Evolutionary conservation across 108 stramenopile species (phyloP).

Genomic region (Fragilaria crotonensis): DNA sequence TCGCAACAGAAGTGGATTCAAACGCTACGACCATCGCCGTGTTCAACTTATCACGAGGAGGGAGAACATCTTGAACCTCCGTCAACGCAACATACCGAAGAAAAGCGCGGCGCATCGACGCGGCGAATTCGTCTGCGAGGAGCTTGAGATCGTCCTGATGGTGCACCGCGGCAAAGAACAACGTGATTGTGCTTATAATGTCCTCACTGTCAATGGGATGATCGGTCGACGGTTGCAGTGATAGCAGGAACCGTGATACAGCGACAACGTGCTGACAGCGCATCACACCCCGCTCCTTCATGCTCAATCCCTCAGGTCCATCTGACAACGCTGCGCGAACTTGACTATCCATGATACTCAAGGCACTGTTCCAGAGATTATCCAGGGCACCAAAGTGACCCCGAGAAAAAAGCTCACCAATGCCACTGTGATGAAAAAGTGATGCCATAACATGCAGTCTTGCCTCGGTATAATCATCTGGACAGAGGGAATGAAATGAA

Average conservation of each 20-base stretch:
- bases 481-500: constrained; percentile 52
- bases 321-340: constrained; percentile 33
- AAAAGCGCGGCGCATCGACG: too few relatives aligned
- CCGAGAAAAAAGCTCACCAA: background rate
- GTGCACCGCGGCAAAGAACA: too few relatives aligned
- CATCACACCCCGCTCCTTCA: background rate
- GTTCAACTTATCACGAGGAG: too few relatives aligned
- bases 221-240: background rate
- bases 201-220: too few relatives aligned
- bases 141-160: too few relatives aligned
- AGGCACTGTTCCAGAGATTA: constrained; percentile 33
- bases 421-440: constrained; percentile 42
- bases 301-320: constrained; percentile 7
- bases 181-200: too few relatives aligned
- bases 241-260: background rate
- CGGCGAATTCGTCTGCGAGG: too few relatives aligned
- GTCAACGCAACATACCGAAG: too few relatives aligned
- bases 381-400: constrained; percentile 10
- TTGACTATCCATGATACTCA: constrained; percentile 60
- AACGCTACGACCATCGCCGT: constrained; percentile 12
- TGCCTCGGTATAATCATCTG: constrained; percentile 29
- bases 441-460: constrained; percentile 31
- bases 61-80: too few relatives aligned
- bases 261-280: background rate
- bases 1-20: constrained; percentile 35